These are phyloP conservation scores for Sugiyamaella xylanicola DNA, from an alignment of 1,139 yeast species.

Conservation along the genomic window DNA sequence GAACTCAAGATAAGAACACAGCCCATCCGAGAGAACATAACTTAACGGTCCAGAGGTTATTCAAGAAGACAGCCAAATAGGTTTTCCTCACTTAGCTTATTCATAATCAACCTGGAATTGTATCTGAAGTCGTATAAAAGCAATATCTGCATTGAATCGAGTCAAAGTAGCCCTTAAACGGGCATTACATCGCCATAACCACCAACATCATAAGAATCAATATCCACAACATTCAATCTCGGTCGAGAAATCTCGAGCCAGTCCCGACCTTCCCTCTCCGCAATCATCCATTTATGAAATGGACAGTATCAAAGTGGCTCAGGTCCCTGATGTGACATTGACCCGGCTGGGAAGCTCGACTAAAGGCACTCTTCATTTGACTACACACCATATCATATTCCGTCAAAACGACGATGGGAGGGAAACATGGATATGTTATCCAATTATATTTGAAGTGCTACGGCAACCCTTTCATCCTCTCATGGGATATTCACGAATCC, in stretches of 20 bases:
- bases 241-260: not conserved
- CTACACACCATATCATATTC: conserved; percentile 87
- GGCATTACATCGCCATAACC: not conserved
- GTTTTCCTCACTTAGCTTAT: no score
- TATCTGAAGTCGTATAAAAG: no score
- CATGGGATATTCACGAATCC: conserved; percentile 55
- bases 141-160: not conserved
- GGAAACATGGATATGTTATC: conserved; percentile 93
- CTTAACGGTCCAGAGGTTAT: no score
- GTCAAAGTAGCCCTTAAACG: not conserved
- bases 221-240: not conserved
- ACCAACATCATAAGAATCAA: not conserved
- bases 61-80: no score
- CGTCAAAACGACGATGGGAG: conserved; percentile 48
- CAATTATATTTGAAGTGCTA: conserved; percentile 70
- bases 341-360: conserved; percentile 68
- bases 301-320: conserved; percentile 61
- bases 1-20: no score
- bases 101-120: no score
- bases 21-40: no score
- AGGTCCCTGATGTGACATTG: conserved; percentile 64
- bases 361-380: conserved; percentile 72
- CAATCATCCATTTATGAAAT: conserved; percentile 37
- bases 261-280: conserved; percentile 5
- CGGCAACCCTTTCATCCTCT: conserved; percentile 45